These are phyloP conservation scores for Silene conica DNA, from an alignment of 148 eudicot genomes.

Conservation along the genomic window DNA sequence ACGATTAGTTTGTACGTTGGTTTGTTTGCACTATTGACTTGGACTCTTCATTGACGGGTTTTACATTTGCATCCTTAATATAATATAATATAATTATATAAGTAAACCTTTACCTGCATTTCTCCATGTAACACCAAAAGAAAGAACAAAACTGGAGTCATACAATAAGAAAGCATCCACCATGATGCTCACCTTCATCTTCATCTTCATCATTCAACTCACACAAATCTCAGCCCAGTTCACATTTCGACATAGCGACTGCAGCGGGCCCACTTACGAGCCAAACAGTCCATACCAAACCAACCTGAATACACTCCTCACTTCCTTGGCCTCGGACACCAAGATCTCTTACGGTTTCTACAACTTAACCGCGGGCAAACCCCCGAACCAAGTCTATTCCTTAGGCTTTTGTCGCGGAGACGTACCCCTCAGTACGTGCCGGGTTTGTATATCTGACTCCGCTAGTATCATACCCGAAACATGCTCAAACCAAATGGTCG, in stretches of 20 bases:
- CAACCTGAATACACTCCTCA: constrained; percentile 20
- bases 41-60: no score
- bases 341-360: constrained; percentile 25
- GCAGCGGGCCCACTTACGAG: constrained; percentile 6
- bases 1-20: no score
- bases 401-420: constrained; percentile 24
- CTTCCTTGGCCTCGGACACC: constrained; percentile 14
- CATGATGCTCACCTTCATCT: background rate
- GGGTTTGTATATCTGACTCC: constrained; percentile 9
- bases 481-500: constrained; percentile 17
- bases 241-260: constrained; percentile 7
- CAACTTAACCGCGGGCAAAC: constrained; percentile 19
- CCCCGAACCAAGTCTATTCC: constrained; percentile 19
- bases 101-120: no score
- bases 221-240: constrained; percentile 9
- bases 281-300: constrained; percentile 26
- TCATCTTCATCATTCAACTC: background rate
- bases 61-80: no score
- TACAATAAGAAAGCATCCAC: background rate
- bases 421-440: constrained; percentile 24
- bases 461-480: background rate
- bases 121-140: no score
- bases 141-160: background rate
- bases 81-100: no score
- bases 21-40: no score